Evolutionary conservation across 2,329 filamentous ascomycete species (phyloP).

Genomic region (Diaporthe longicolla): DNA sequence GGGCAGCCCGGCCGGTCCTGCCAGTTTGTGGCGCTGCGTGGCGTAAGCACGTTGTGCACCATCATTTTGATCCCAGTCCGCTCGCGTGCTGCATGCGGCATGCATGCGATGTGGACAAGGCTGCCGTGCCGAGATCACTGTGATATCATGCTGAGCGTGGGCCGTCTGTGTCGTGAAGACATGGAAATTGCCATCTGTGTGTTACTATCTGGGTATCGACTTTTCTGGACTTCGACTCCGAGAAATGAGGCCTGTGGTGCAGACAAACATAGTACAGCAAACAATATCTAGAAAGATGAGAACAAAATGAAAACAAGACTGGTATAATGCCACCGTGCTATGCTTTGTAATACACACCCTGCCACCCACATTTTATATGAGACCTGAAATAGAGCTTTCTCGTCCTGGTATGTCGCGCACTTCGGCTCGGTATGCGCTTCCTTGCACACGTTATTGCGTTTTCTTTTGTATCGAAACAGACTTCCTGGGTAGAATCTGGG

Average conservation of each 20-base stretch:
- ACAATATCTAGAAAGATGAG: slow-evolving; percentile 13
- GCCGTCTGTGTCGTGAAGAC: background rate
- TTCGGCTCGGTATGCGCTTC: background rate
- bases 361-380: slow-evolving; percentile 24
- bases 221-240: background rate
- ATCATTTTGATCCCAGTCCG: slow-evolving; percentile 3
- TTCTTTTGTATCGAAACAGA: slow-evolving; percentile 50
- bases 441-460: slow-evolving; percentile 51
- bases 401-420: background rate
- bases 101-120: slow-evolving; percentile 23
- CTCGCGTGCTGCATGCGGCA: slow-evolving; percentile 15
- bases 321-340: slow-evolving; percentile 36
- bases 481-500: slow-evolving; percentile 61
- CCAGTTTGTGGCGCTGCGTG: background rate
- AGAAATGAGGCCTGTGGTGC: background rate
- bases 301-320: slow-evolving; percentile 18
- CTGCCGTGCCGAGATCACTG: background rate
- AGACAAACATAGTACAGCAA: background rate
- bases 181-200: background rate
- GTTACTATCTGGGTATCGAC: background rate
- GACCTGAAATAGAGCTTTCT: background rate
- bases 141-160: background rate
- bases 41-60: slow-evolving; percentile 27
- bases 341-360: slow-evolving; percentile 26
- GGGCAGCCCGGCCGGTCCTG: background rate